Percentiles rank a stretch among this genome's conserved stretches.
These are phyloP conservation scores for Anthracocystis panici-leucophaei DNA, from an alignment of 1,284 basidiomycete species.

Conservation along the genomic window DNA sequence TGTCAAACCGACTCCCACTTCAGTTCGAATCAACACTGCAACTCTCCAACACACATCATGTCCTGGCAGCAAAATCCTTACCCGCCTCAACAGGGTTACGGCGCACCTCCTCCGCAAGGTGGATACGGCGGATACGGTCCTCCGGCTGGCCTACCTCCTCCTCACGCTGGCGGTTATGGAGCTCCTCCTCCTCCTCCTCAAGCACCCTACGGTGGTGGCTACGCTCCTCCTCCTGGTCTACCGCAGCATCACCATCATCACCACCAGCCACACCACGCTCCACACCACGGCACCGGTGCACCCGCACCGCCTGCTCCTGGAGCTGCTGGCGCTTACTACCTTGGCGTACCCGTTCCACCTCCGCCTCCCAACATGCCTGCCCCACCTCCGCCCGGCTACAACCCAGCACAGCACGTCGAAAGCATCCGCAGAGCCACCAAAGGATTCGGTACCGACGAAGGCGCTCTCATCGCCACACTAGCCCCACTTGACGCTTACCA, in stretches of 20 bases:
- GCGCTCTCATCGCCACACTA: conserved; percentile 56
- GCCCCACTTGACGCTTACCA: conserved; percentile 62
- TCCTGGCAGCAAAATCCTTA: conserved; percentile 52
- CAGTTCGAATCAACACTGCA: background rate
- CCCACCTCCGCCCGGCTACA: conserved; percentile 59
- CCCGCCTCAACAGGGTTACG: conserved; percentile 48
- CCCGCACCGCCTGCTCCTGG: conserved; percentile 30
- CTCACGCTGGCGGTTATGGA: conserved; percentile 35
- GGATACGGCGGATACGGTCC: conserved; percentile 45
- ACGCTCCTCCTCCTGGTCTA: conserved; percentile 39
- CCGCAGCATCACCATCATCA: conserved; percentile 21
- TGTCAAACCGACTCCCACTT: background rate
- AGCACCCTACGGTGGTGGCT: conserved; percentile 29
- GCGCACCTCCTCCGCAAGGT: conserved; percentile 46
- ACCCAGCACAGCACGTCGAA: conserved; percentile 61
- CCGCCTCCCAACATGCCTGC: conserved; percentile 59
- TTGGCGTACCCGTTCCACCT: conserved; percentile 60
- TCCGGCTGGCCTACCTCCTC: conserved; percentile 26
- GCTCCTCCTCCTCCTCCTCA: conserved; percentile 43
- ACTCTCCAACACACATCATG: conserved; percentile 23
- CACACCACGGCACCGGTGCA: conserved; percentile 48
- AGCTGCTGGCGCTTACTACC: conserved; percentile 47
- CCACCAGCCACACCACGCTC: conserved; percentile 40
- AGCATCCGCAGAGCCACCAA: conserved; percentile 67
- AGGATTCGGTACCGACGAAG: conserved; percentile 66